Base-by-base conservation (phyloP, 2,329 filamentous ascomycete species). In the Colletotrichum shisoi region DNA sequence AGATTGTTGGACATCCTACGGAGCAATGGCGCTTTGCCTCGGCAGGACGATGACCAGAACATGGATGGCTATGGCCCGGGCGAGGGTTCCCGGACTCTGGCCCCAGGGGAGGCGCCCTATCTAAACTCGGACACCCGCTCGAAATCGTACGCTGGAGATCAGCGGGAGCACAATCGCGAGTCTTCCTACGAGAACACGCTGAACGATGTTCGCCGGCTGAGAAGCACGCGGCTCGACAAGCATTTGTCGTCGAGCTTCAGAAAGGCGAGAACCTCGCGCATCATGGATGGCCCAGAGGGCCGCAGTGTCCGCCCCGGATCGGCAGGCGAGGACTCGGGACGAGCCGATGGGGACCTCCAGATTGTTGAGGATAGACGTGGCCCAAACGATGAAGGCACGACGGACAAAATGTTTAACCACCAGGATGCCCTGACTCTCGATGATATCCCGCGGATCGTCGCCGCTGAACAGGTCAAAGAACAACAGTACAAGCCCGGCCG, bases 401-500 rank as follows among this genome's bases (percentile, higher is more conserved):
- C 91, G 17, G 92, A 94, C 72, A 84, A 94, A 72, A 94, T 94
- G 74, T 93, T 99, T 74, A 93, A 93, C 42, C 89, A 93, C 71
- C 91, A 94, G 74, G 94, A 98, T 78, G 93, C 93, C 27, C 86
- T 99, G 69, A 97, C 94, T 0, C 82, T 99, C 63, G 95, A 99
- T 74, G 95, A 99, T 74, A 98, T 99, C 72, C 93, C 95, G 9
- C 87, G 95, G 70, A 96, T 99, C 73, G 94, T 97, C 48, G 95
- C 95, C 40, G 92, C 95, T 15, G 94, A 98, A 77, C 94, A 98
- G 79, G 94, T 94, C 27, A 90, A 93, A 72, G 94, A 98, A 75
- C 65, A 68, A 15, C 93, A 96, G 76, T 93, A 92, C 74, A 91
- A 89, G 68, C 90, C 91, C 73, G 88, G 89, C 46, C 87, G 91